Evolutionary conservation across 139 green algal genomes (phyloP).

Genomic region (Klebsormidium nitens): DNA sequence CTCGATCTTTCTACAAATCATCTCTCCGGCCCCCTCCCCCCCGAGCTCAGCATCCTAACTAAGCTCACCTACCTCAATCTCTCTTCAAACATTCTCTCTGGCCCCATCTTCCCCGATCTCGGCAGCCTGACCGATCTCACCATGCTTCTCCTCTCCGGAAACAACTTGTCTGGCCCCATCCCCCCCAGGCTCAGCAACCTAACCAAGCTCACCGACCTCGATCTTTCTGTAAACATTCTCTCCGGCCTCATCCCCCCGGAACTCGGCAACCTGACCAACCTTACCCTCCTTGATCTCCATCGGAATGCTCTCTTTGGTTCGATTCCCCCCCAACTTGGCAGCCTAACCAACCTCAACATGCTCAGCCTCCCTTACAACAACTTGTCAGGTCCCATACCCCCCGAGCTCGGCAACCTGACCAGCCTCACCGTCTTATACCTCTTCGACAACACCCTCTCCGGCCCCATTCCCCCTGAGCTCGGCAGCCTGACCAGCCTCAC

Average conservation of each 20-base stretch:
- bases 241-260: not conserved
- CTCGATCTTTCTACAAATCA: too few species aligned
- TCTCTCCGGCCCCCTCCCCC: too few species aligned
- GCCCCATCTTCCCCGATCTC: too few species aligned
- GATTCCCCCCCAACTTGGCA: constrained; percentile 1
- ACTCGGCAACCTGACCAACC: not conserved
- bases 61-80: too few species aligned
- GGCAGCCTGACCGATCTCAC: too few species aligned
- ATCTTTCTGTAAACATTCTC: constrained; percentile 2
- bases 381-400: constrained; percentile 4
- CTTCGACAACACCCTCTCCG: not conserved
- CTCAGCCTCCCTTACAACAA: not conserved
- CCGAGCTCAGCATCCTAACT: too few species aligned
- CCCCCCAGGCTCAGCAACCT: not conserved
- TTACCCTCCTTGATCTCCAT: not conserved
- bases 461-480: constrained; percentile 1
- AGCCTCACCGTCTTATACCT: not conserved
- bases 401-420: not conserved
- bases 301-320: not conserved
- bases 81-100: too few species aligned
- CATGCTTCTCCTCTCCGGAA: too few species aligned
- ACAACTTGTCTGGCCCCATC: not conserved
- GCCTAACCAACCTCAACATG: not conserved
- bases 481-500: not conserved
- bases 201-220: not conserved